Evolutionary conservation across 2,329 filamentous ascomycete species (phyloP).

Genomic region (Orbilia quercus): DNA sequence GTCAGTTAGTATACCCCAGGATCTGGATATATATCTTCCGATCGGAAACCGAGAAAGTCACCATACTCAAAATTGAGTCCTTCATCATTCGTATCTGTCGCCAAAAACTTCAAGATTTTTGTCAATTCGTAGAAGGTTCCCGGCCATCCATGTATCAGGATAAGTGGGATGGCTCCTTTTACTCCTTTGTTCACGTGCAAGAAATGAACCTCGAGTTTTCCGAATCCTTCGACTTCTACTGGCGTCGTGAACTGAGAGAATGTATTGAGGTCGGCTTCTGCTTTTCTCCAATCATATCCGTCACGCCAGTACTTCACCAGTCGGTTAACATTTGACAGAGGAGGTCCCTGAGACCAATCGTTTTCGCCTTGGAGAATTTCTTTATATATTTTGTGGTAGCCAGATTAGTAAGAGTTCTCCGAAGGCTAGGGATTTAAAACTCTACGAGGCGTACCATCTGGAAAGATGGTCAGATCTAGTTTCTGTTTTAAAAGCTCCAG

Average conservation of each 20-base stretch:
- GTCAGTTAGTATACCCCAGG: not conserved
- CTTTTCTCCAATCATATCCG: constrained; percentile 72
- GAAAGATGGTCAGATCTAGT: constrained; percentile 22
- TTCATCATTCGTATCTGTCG: constrained; percentile 10
- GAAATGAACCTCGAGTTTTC: constrained; percentile 72
- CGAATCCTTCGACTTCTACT: constrained; percentile 71
- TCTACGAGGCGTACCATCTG: too few species aligned
- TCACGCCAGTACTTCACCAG: constrained; percentile 63
- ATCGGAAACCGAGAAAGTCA: not conserved
- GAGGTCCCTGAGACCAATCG: constrained; percentile 56
- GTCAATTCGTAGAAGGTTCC: constrained; percentile 75
- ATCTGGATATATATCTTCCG: not conserved
- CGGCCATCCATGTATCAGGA: constrained; percentile 78
- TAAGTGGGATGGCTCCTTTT: constrained; percentile 70
- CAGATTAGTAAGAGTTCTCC: too few species aligned
- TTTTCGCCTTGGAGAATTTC: constrained; percentile 22
- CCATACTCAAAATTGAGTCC: constrained; percentile 26
- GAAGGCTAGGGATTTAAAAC: too few species aligned
- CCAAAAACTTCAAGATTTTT: constrained; percentile 69
- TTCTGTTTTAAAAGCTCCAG: constrained; percentile 29
- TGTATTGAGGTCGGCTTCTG: constrained; percentile 71
- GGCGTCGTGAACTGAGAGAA: constrained; percentile 71
- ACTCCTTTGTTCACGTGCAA: constrained; percentile 70
- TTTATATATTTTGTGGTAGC: constrained; percentile 13
- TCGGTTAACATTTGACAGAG: constrained; percentile 59